phyloP scores from a whole-genome alignment of 2,329 filamentous ascomycete genomes.

The Sarocladiaceae sp. region DNA sequence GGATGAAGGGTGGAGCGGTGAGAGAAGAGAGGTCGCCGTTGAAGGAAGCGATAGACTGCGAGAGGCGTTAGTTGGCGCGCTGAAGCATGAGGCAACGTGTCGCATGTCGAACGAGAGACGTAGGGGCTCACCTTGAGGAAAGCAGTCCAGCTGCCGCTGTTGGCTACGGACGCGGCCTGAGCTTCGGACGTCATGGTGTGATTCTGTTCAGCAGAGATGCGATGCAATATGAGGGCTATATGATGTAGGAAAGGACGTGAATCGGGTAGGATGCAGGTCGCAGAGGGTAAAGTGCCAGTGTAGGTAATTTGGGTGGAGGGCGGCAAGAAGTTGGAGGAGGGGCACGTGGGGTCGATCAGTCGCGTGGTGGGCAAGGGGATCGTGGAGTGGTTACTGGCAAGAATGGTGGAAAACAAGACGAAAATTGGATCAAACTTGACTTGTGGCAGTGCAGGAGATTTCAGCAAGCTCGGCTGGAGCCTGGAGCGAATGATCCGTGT shows the following conservation, averaged over 20 bases:
- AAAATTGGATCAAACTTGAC: no score
- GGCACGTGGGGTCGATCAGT: no score
- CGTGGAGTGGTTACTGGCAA: no score
- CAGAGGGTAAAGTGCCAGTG: no score
- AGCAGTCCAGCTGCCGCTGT: constrained; percentile 43
- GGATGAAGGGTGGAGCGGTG: constrained; percentile 76
- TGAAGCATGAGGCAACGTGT: neutral
- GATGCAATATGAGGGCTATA: neutral
- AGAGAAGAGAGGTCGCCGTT: constrained; percentile 75
- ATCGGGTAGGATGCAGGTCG: no score
- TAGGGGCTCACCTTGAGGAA: constrained; percentile 33
- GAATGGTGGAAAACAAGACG: no score
- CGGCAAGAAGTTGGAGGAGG: no score
- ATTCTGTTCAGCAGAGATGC: neutral
- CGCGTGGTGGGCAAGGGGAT: no score
- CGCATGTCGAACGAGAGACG: constrained; percentile 4
- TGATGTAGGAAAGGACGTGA: neutral
- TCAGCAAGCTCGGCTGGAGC: no score
- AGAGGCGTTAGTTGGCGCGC: neutral
- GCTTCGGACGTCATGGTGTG: constrained; percentile 22
- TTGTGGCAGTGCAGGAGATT: no score
- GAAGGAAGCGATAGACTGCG: constrained; percentile 69
- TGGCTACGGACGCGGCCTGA: constrained; percentile 24
- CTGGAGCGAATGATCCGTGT: no score
- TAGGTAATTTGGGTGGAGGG: no score